Conservation (phyloP, 169 alveolate species). For the Plasmodium adleri region DNA sequence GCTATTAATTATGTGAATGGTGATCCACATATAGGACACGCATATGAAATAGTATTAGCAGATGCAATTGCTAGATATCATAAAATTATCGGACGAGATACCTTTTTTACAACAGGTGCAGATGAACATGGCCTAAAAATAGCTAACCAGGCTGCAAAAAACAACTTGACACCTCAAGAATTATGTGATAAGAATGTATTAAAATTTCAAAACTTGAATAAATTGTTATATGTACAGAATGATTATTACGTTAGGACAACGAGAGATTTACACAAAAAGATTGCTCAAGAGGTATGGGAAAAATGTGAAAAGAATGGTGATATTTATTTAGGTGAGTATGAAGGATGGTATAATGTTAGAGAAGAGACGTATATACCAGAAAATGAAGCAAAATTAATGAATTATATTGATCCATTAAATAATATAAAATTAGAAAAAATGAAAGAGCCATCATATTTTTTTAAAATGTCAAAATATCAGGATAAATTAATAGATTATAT, state of each 20-base stretch:
- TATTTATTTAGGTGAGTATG: slow-evolving; percentile 89
- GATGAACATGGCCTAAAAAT: slow-evolving; percentile 96
- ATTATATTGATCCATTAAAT: slow-evolving; percentile 89
- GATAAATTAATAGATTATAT: slow-evolving; percentile 85
- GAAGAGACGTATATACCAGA: slow-evolving; percentile 94
- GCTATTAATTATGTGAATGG: slow-evolving; percentile 96
- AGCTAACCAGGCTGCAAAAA: slow-evolving; percentile 90
- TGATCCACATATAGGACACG: slow-evolving; percentile 96
- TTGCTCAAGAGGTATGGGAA: slow-evolving; percentile 88
- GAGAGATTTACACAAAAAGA: slow-evolving; percentile 84
- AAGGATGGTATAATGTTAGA: slow-evolving; percentile 93
- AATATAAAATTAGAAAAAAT: slow-evolving; percentile 88
- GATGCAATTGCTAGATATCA: slow-evolving; percentile 87
- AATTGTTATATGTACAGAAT: slow-evolving; percentile 76
- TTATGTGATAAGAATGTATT: slow-evolving; percentile 87
- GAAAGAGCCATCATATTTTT: slow-evolving; percentile 93
- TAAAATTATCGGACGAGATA: slow-evolving; percentile 85
- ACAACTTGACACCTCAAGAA: slow-evolving; percentile 87
- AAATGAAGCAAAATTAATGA: slow-evolving; percentile 90
- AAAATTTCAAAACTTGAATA: slow-evolving; percentile 78
- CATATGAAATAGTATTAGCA: slow-evolving; percentile 85
- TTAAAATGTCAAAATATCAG: slow-evolving; percentile 92
- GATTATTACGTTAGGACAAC: slow-evolving; percentile 92
- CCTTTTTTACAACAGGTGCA: slow-evolving; percentile 91
- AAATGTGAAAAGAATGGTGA: slow-evolving; percentile 86